Evolutionary conservation across 495 filamentous ascomycete species (phyloP).

Genomic region (Lasiosphaeria ovina): DNA sequence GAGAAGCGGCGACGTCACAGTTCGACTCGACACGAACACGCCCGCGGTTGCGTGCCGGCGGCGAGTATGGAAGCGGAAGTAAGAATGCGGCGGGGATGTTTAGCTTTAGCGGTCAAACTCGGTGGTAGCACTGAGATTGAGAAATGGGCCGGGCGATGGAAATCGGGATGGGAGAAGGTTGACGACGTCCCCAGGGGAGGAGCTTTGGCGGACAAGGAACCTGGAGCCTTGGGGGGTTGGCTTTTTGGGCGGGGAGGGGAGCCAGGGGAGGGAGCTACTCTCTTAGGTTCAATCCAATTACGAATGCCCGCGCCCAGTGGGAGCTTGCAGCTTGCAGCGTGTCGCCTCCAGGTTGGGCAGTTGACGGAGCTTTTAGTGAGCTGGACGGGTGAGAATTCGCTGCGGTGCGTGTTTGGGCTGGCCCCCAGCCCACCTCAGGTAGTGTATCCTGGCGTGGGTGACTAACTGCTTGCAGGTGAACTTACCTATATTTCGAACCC

Average conservation of each 20-base stretch:
- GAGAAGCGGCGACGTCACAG: background rate
- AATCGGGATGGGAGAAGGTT: background rate
- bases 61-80: background rate
- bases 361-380: conserved; percentile 12
- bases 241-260: conserved; percentile 15
- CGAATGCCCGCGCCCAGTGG: background rate
- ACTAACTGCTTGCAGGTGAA: too few species aligned
- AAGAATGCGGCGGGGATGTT: background rate
- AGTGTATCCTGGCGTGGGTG: too few species aligned
- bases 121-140: too few species aligned
- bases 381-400: conserved; percentile 15
- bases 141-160: conserved; percentile 1
- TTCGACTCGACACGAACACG: background rate
- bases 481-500: too few species aligned
- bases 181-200: background rate
- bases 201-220: conserved; percentile 18
- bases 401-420: conserved; percentile 17
- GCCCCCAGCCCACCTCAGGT: background rate
- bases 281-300: background rate
- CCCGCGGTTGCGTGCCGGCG: background rate
- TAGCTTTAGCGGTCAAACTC: too few species aligned
- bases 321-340: conserved; percentile 14
- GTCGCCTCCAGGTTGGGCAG: conserved; percentile 31
- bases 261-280: conserved; percentile 8
- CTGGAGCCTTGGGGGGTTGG: conserved; percentile 18